phyloP scores from a whole-genome alignment of 495 filamentous ascomycete genomes.

The Talaromyces proteolyticus region DNA sequence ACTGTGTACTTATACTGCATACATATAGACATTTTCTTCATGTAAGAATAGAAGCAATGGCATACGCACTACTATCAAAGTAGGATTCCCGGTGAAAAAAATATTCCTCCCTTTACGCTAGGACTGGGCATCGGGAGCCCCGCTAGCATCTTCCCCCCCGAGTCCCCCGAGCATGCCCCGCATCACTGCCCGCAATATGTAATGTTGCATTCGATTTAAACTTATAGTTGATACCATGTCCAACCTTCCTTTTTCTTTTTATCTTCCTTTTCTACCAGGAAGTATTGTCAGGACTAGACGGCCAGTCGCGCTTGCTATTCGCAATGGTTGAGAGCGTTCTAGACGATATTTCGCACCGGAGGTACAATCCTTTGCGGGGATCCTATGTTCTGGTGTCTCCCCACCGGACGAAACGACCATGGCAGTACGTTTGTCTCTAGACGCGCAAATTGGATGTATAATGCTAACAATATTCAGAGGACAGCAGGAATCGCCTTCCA shows the following conservation, averaged over 20 bases:
- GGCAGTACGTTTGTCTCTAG: slow-evolving; percentile 69
- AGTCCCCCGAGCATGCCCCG: background rate
- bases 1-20: background rate
- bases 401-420: slow-evolving; percentile 92
- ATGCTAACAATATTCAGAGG: slow-evolving; percentile 50
- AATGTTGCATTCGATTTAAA: background rate
- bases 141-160: background rate
- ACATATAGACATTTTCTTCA: background rate
- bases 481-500: slow-evolving; percentile 77
- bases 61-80: no score
- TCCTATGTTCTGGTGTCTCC: slow-evolving; percentile 92
- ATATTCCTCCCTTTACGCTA: no score
- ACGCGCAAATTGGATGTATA: background rate
- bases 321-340: slow-evolving; percentile 67
- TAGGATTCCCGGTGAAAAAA: no score
- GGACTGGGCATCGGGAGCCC: background rate
- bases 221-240: background rate
- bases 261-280: background rate
- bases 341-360: slow-evolving; percentile 93
- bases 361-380: slow-evolving; percentile 86
- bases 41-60: background rate
- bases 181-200: background rate
- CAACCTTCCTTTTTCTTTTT: background rate
- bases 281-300: background rate
- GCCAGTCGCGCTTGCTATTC: background rate